These are phyloP conservation scores for Aegle marmelos DNA, from an alignment of 345 rosid species.

Conservation along the genomic window DNA sequence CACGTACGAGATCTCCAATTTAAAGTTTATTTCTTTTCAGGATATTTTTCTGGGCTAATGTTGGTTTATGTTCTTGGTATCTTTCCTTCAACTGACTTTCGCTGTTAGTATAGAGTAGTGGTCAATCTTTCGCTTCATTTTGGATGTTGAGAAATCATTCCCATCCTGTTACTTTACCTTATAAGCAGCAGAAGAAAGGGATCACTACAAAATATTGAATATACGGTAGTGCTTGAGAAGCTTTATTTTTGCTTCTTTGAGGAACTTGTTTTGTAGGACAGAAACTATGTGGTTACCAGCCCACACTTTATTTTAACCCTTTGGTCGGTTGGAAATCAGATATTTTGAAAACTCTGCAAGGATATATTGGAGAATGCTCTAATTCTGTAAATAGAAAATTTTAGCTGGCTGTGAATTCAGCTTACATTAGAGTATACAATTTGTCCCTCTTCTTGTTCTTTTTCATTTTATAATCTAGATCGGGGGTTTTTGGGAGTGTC, in stretches of 20 bases:
- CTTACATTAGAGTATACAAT: neutral
- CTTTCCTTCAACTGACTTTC: neutral
- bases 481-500: neutral
- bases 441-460: too few relatives aligned
- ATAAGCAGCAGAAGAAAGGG: neutral
- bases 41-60: neutral
- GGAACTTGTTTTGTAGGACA: neutral
- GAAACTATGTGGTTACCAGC: neutral
- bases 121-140: neutral
- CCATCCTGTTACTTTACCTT: neutral
- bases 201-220: neutral
- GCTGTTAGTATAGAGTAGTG: neutral
- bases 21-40: conserved; percentile 2
- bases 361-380: neutral
- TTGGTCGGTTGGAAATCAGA: neutral
- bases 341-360: neutral
- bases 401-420: neutral
- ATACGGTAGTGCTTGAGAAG: neutral
- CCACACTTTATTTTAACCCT: neutral
- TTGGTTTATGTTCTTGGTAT: neutral
- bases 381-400: neutral
- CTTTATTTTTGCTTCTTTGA: neutral
- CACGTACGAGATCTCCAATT: neutral
- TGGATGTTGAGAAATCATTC: neutral
- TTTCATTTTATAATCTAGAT: neutral